Conservation (phyloP, 352 stramenopile genomes). For the Globisporangium camurandrum region DNA sequence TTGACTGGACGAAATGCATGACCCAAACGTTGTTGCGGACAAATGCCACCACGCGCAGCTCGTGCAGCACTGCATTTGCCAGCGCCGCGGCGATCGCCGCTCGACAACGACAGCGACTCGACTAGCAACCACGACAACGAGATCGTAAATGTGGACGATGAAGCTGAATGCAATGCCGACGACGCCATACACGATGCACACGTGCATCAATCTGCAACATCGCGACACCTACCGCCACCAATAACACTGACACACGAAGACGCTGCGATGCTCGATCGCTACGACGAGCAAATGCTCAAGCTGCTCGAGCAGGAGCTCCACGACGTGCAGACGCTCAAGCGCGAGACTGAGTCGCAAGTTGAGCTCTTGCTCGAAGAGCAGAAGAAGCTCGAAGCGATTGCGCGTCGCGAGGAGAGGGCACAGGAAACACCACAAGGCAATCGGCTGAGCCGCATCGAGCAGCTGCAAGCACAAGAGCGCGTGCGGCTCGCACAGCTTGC, state of each 20-base stretch:
- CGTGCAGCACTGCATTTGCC: background rate
- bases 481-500: conserved; percentile 14
- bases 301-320: conserved; percentile 39
- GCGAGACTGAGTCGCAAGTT: conserved; percentile 27
- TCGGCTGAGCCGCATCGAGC: conserved; percentile 48
- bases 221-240: background rate
- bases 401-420: conserved; percentile 21
- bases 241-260: conserved; percentile 1
- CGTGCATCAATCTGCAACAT: too few relatives aligned
- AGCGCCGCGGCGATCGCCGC: background rate
- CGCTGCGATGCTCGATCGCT: conserved; percentile 21
- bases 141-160: background rate
- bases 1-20: background rate
- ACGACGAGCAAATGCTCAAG: conserved; percentile 28
- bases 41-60: conserved; percentile 2
- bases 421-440: conserved; percentile 14
- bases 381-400: conserved; percentile 35
- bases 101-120: background rate
- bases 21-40: too few relatives aligned
- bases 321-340: conserved; percentile 39
- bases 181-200: too few relatives aligned
- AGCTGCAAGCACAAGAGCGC: conserved; percentile 55
- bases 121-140: background rate
- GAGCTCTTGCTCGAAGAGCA: conserved; percentile 29
- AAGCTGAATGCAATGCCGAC: too few relatives aligned